Evolutionary conservation across 2,329 filamentous ascomycete species (phyloP), one percentile per base, ranked within the genome.

Genomic region (Monosporascus sp.): DNA sequence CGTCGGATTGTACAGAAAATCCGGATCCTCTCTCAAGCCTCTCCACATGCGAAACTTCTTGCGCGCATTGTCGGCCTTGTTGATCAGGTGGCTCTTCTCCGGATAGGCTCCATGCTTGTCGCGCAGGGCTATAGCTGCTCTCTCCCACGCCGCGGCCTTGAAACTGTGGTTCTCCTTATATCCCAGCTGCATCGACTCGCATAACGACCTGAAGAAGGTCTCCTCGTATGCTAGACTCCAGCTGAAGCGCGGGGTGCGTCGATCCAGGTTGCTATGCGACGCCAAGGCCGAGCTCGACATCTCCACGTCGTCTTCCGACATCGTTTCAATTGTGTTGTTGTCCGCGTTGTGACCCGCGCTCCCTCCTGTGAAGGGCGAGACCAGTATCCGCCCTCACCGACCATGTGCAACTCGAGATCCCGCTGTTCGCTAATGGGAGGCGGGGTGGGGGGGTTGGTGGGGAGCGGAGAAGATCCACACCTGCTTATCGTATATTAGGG

Each of bases 21-120:
- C 77, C 2, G 78, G 75, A 53, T 84, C 75, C 63, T 83, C 81
- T 24, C 80, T 71, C 58, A 84, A 66, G 22, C 80, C 79, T 18
- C 81, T 70, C 81, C 81, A 84, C 50, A 83, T 70, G n/a, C 81
- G 78, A 56, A 83, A 84, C 61, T 81, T 79, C 66, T 84, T 84
- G 49, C 81, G 75, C 54, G 81, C 81, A 65, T 84, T 84, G 68
- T 84, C 81, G 58, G 79, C 81, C 69, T 84, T 84, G 71, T 84
- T 84, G 66, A 84, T 82, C 37, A 84, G 75, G 51, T 84, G 81
- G 60, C 75, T 78, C 68, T 83, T 83, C 56, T 80, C 76, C n/a
- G 80, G 79, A 57, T 75, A 81, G 46, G 80, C 79, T 61, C 72
- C 72, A 60, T 83, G 81, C 51, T 74, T 75, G 31, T 80, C 77